Evolutionary conservation across 2,329 filamentous ascomycete genomes (phyloP).

Genomic region (Fusarium multiceps): DNA sequence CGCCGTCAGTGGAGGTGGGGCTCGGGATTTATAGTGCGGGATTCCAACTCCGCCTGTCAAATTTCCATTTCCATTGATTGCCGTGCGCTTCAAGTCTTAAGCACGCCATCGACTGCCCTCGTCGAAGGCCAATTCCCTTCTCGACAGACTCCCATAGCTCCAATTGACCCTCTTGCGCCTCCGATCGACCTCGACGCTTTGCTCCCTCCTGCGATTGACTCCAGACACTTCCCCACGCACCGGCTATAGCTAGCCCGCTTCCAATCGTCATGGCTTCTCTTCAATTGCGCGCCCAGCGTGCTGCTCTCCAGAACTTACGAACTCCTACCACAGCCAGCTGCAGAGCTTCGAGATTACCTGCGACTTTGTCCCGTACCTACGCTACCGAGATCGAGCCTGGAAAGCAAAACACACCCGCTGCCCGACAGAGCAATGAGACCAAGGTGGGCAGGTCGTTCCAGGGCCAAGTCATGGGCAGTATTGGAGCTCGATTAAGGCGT

Average conservation of each 20-base stretch:
- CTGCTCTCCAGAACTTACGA: conserved; percentile 49
- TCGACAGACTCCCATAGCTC: conserved; percentile 1
- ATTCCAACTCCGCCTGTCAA: conserved; percentile 46
- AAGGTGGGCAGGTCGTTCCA: conserved; percentile 61
- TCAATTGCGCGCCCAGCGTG: conserved; percentile 48
- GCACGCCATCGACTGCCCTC: conserved; percentile 19
- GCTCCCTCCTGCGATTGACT: conserved; percentile 20
- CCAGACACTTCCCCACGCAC: conserved; percentile 8
- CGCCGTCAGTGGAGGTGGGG: conserved; percentile 30
- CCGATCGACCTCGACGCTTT: conserved; percentile 1
- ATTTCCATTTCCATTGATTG: conserved; percentile 46
- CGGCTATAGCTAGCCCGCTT: background rate
- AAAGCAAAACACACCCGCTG: conserved; percentile 45
- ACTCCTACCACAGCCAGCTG: conserved; percentile 29
- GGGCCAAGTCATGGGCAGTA: conserved; percentile 70
- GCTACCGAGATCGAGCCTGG: conserved; percentile 53
- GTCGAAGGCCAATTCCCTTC: conserved; percentile 12
- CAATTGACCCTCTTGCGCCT: background rate
- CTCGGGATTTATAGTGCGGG: conserved; percentile 39
- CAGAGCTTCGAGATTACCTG: conserved; percentile 31
- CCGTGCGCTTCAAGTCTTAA: conserved; percentile 40
- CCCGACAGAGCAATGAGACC: conserved; percentile 51
- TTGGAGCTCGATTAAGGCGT: conserved; percentile 64
- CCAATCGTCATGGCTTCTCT: conserved; percentile 47
- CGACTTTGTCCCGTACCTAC: conserved; percentile 46